These are phyloP conservation scores for Malassezia pachydermatis DNA, from an alignment of 1,284 basidiomycete genomes.

Conservation along the genomic window DNA sequence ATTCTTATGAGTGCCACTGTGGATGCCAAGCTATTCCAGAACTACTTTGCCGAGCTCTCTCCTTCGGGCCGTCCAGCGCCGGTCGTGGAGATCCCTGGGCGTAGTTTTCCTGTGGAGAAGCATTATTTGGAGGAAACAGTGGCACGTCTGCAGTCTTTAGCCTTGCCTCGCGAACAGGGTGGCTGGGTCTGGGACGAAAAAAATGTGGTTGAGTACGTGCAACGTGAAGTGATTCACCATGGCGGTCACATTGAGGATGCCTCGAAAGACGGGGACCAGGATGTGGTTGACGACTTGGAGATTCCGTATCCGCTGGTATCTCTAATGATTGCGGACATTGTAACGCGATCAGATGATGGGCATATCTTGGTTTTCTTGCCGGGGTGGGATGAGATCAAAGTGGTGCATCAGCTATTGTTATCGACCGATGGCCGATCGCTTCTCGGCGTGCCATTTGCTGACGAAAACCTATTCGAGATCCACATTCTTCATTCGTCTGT, in stretches of 20 bases:
- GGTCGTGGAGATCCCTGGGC: slow-evolving; percentile 78
- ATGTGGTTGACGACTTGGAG: slow-evolving; percentile 61
- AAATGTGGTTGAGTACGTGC: slow-evolving; percentile 66
- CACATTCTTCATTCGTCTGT: slow-evolving; percentile 85
- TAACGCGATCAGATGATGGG: slow-evolving; percentile 66
- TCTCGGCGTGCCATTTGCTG: slow-evolving; percentile 33
- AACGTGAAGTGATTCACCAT: slow-evolving; percentile 54
- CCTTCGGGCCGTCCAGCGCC: slow-evolving; percentile 55
- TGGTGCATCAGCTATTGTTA: slow-evolving; percentile 62
- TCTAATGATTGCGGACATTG: slow-evolving; percentile 68
- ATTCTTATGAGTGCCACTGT: slow-evolving; percentile 94
- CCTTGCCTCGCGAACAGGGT: slow-evolving; percentile 44
- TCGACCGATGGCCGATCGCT: slow-evolving; percentile 52
- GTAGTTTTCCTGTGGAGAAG: slow-evolving; percentile 76
- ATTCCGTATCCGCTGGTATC: slow-evolving; percentile 74
- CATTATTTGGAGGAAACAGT: slow-evolving; percentile 73
- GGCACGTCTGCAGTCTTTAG: slow-evolving; percentile 23
- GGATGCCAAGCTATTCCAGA: slow-evolving; percentile 75
- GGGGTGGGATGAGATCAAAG: slow-evolving; percentile 82
- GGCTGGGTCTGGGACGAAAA: slow-evolving; percentile 68
- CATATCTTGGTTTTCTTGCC: slow-evolving; percentile 86
- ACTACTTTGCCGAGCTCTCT: slow-evolving; percentile 62
- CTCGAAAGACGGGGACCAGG: slow-evolving; percentile 20
- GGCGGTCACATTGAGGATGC: slow-evolving; percentile 17
- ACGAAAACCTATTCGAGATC: slow-evolving; percentile 57